Percentiles rank a stretch among this genome's conserved stretches.
phyloP scores from a whole-genome alignment of 2,329 filamentous ascomycete genomes.

The Calonectria hongkongensis region DNA sequence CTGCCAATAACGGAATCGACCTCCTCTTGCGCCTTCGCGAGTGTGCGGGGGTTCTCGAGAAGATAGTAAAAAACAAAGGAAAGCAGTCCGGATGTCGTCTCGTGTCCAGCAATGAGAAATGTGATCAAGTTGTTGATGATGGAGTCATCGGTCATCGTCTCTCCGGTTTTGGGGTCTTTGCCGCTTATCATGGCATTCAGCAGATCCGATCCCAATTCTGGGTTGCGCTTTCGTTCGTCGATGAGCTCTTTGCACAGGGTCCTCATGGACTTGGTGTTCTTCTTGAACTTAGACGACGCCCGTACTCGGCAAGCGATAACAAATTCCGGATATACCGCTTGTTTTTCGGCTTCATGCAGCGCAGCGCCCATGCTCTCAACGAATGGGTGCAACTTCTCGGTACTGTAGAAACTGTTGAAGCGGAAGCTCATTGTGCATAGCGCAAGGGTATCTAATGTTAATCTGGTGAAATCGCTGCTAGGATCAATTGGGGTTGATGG shows the following conservation, averaged over 20 bases:
- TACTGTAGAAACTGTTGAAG: conserved; percentile 17
- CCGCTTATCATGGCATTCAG: conserved; percentile 14
- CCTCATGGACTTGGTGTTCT: background rate
- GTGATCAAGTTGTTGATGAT: conserved; percentile 12
- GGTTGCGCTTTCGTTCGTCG: background rate
- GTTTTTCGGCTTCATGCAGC: background rate
- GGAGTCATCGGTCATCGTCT: background rate
- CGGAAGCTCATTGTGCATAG: conserved; percentile 10
- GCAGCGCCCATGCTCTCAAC: conserved; percentile 4
- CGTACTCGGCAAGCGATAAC: background rate
- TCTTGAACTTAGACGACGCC: conserved; percentile 4
- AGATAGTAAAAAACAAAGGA: conserved; percentile 16
- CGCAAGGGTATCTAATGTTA: conserved; percentile 2
- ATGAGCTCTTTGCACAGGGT: conserved; percentile 1
- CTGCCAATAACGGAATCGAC: background rate
- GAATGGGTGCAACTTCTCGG: background rate
- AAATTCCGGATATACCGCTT: background rate
- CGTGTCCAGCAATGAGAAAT: conserved; percentile 1
- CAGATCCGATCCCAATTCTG: background rate
- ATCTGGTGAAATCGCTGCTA: background rate
- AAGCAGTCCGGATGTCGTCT: conserved; percentile 3
- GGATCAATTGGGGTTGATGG: background rate
- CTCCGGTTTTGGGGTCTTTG: conserved; percentile 1
- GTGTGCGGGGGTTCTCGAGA: background rate
- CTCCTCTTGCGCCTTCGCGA: background rate